Evolutionary conservation across 176 grass and related monocot genomes (phyloP), one percentile per base, ranked within the genome.

Genomic region (Poa annua): DNA sequence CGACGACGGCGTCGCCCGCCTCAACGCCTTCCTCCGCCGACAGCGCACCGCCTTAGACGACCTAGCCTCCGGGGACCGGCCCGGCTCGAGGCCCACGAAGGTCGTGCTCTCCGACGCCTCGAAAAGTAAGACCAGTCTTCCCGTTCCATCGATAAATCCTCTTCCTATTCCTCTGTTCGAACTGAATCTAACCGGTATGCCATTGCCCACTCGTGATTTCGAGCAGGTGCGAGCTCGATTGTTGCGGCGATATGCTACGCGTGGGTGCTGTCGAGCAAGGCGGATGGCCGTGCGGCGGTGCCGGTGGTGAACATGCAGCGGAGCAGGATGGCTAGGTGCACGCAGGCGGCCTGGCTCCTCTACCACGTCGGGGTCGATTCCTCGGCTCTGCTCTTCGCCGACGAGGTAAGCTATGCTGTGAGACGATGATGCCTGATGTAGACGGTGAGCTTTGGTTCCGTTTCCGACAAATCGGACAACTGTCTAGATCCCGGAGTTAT

Each of bases 211-310:
- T 26, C 45, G 50, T 11, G 34, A 63, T 71, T 41, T 49, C 49
- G 47, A 59, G 52, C 56, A 75, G 87, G 86, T 11, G 85, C 61
- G 73, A 91, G 89, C 87, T 91, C 89, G 19, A 85, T 94, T 55
- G 68, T 87, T 67, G 84, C 89, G 17, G 86, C 86, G 21, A 87
- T 94, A 87, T 94, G 84, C 85, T 91, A 94, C 82, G 87, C 89
- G 29, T 94, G 92, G 92, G 78, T 91, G 56, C 61, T 85, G 66
- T 61, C 65, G 26, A 94, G 71, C 87, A 91, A 88, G 63, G 89
- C 41, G 38, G 87, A 89, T n/a, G 87, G 47, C 54, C 79, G 89
- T 2, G 86, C 61, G 22, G 92, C 85, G 11, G 81, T 86, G 35
- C 89, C 89, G 1, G 84, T 94, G 67, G 84, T 89, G 36, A 91